Evolutionary conservation across 495 filamentous ascomycete genomes (phyloP).

Genomic region (Neurospora sp.): DNA sequence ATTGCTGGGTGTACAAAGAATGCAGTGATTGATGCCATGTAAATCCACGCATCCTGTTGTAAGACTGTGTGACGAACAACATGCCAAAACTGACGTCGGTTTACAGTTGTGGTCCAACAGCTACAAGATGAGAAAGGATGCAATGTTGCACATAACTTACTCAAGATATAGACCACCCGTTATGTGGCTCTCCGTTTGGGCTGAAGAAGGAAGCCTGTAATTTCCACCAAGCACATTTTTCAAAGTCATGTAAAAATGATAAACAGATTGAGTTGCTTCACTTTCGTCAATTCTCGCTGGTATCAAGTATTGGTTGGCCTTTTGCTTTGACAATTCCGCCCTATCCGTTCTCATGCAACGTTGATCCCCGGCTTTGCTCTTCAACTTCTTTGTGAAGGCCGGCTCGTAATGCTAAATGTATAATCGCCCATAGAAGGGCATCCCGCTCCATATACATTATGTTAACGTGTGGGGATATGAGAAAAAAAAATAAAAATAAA

Average conservation of each 20-base stretch:
- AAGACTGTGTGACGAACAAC: background rate
- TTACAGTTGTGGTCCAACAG: background rate
- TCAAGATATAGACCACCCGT: background rate
- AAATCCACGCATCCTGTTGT: background rate
- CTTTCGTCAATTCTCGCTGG: background rate
- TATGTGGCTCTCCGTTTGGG: background rate
- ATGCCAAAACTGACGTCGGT: background rate
- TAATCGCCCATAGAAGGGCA: background rate
- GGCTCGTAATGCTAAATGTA: background rate
- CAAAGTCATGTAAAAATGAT: background rate
- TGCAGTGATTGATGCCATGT: background rate
- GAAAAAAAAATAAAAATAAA: background rate
- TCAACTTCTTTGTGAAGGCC: background rate
- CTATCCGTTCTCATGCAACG: background rate
- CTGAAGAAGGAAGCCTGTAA: background rate
- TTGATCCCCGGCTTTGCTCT: background rate
- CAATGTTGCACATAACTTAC: background rate
- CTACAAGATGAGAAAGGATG: background rate
- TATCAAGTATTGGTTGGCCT: background rate
- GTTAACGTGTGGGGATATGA: background rate
- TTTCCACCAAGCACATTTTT: background rate
- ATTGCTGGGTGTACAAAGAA: background rate
- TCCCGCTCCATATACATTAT: conserved; percentile 12
- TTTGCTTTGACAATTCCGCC: background rate
- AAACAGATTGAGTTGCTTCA: background rate